These are phyloP conservation scores for Pythium sukuiense DNA, from an alignment of 352 stramenopile species.

Conservation along the genomic window DNA sequence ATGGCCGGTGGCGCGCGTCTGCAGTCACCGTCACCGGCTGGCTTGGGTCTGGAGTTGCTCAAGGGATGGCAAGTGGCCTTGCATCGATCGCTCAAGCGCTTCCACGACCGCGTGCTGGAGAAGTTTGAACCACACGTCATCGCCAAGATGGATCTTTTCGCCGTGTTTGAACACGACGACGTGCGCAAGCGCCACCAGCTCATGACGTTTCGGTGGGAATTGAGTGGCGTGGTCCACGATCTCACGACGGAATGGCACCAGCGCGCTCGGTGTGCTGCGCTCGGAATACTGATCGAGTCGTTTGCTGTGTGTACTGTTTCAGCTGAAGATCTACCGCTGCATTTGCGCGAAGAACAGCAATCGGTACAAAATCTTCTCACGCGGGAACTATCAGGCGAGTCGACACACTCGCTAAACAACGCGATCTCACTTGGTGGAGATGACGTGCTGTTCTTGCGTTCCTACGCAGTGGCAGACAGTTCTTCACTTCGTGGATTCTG, in stretches of 20 bases:
- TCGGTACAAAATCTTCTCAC: not conserved
- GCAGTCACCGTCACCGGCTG: not conserved
- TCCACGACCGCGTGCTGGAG: constrained; percentile 9
- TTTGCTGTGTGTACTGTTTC: not conserved
- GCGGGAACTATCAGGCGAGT: not conserved
- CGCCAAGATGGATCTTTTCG: constrained; percentile 10
- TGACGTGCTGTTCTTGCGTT: not conserved
- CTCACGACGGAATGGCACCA: constrained; percentile 3
- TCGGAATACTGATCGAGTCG: constrained; percentile 4
- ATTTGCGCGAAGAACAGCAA: not conserved
- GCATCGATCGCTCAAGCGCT: not conserved
- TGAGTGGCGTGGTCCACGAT: not conserved
- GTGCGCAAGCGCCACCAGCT: constrained; percentile 9
- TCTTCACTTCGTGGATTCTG: not conserved
- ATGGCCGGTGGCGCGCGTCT: not conserved
- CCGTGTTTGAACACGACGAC: constrained; percentile 1
- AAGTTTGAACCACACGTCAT: not conserved
- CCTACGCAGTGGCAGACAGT: not conserved
- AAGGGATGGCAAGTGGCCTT: constrained; percentile 8
- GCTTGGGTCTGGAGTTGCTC: not conserved
- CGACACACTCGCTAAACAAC: not conserved
- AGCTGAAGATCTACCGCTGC: not conserved
- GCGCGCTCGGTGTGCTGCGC: constrained; percentile 4
- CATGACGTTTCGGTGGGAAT: constrained; percentile 6
- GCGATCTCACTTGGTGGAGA: not conserved